phyloP scores from a whole-genome alignment of 768 basidiomycete genomes.

The Lactifluus hygrophoroides region DNA sequence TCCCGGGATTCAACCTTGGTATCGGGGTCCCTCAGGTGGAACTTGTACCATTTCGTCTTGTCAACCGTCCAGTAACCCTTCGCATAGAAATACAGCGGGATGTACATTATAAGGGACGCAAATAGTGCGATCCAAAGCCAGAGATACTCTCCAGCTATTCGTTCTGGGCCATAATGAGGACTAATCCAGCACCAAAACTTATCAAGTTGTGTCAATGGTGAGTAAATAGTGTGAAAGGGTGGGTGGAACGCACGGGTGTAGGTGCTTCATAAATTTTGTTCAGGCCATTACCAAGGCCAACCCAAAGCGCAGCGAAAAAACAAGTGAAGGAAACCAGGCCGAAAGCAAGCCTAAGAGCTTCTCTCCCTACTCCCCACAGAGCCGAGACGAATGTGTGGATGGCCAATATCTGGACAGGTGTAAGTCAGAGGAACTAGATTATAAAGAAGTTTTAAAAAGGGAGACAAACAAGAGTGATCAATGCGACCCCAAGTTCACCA shows the following conservation, averaged over 20 bases:
- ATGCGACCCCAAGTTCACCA: not conserved
- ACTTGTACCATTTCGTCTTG: not conserved
- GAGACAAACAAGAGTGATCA: not conserved
- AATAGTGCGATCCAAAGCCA: not conserved
- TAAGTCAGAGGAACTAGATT: not conserved
- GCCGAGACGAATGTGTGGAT: not conserved
- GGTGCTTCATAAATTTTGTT: not conserved
- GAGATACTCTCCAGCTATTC: not conserved
- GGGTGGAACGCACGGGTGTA: not conserved
- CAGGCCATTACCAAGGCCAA: not conserved
- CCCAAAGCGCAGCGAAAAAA: not conserved
- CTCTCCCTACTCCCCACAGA: not conserved
- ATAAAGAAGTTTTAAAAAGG: not conserved
- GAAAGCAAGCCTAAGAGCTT: not conserved
- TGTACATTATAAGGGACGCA: not conserved
- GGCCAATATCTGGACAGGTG: not conserved
- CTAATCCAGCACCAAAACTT: no score
- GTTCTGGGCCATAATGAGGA: not conserved
- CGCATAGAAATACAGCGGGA: not conserved
- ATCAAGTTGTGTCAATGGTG: not conserved
- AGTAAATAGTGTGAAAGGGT: not conserved
- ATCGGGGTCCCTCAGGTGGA: no score
- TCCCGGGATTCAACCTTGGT: no score
- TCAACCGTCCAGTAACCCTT: not conserved
- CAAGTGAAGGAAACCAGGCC: not conserved